phyloP scores from a whole-genome alignment of 2,329 filamentous ascomycete genomes.

The Ophiostoma piceae region DNA sequence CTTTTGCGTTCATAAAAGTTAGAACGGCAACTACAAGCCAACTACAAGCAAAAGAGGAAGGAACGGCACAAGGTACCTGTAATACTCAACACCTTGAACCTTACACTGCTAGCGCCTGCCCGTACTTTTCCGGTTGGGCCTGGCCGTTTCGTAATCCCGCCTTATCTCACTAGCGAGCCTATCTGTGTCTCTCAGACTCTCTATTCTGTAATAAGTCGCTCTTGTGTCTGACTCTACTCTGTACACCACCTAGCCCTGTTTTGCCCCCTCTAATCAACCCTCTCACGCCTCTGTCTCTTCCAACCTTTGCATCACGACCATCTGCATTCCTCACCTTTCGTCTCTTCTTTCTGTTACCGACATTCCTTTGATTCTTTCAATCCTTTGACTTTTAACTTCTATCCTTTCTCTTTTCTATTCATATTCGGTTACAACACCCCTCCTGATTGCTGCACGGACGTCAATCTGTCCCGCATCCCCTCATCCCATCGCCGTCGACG shows the following conservation, averaged over 20 bases:
- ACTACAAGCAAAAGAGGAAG: neutral
- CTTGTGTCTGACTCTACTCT: neutral
- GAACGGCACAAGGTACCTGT: neutral
- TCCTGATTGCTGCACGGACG: constrained; percentile 1
- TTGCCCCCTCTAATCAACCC: neutral
- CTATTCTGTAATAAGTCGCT: too few species aligned
- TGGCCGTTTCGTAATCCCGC: constrained; percentile 18
- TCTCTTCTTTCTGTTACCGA: neutral
- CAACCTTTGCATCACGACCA: neutral
- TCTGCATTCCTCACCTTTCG: neutral
- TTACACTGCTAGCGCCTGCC: neutral
- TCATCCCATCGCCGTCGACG: neutral
- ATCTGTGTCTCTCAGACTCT: neutral
- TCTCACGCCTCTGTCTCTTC: neutral
- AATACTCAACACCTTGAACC: neutral
- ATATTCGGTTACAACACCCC: neutral
- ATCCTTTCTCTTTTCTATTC: neutral
- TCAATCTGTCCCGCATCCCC: constrained; percentile 9
- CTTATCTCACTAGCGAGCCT: constrained; percentile 12
- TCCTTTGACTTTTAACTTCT: neutral
- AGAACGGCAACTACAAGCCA: neutral
- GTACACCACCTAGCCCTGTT: neutral
- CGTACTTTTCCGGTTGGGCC: constrained; percentile 20
- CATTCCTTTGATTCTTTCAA: neutral
- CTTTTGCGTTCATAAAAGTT: neutral